Evolutionary conservation across 176 grass and related monocot genomes (phyloP), one percentile per base, ranked within the genome.

Genomic region (Dactylis glomerata): DNA sequence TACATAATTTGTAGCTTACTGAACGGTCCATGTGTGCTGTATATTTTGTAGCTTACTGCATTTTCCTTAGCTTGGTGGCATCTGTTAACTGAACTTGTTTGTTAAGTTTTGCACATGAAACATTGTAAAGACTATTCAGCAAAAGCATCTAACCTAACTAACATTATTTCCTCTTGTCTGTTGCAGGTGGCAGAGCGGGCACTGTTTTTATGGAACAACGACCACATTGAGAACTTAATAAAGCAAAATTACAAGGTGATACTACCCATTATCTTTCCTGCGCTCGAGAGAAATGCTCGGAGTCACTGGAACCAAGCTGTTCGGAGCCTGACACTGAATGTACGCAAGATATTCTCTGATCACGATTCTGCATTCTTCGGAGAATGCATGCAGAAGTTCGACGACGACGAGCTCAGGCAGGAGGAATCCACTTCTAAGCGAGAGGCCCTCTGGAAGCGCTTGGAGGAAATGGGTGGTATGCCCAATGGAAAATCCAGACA

Each of bases 141-240:
- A 44, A 77, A 52, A 78, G 34, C 31, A 76, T 87, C 79, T 81
- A 28, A 20, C 46, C n/a, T 85, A 32, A 70, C 49, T 76, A 16
- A 9, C n/a, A 19, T 45, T 45, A 79, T 86, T 72, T 63, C 68
- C 24, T 86, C 55, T 82, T 82, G 19, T 84, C 31, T 89, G 40
- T 69, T 56, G 63, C 67, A 99, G 97, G 93, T 99, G 58, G 91
- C 97, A 71, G 93, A 99, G 90, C 89, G 97, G 65, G 90, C 97
- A 66, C 88, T 99, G 52, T 99, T 99, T 88, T 83, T 96, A 33
- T 99, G 97, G 97, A 99, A 99, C 82, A 99, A 99, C n/a, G 97
- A 99, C 74, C 97, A 94, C 59, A 90, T 99, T 26, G 93, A 96
- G 82, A 94, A 81, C 82, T 80, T 99, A 41, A 99, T 99, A 66